phyloP scores from a whole-genome alignment of 495 filamentous ascomycete genomes.

The Penicillium antarcticum region DNA sequence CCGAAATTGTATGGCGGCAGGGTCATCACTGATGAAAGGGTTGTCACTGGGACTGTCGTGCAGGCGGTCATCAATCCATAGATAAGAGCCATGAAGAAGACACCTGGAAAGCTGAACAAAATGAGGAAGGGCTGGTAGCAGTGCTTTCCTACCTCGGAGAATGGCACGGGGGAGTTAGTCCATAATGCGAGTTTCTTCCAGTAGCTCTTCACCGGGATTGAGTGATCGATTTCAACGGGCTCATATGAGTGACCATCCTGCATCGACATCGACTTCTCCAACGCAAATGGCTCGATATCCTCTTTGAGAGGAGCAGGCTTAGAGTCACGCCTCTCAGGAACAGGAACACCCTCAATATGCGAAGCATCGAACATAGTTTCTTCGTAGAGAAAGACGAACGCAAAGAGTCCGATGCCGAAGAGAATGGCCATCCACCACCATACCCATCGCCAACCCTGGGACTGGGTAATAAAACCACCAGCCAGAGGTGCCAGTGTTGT shows the following conservation, averaged over 20 bases:
- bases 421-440: slow-evolving; percentile 50
- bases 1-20: slow-evolving; percentile 37
- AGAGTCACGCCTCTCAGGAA: slow-evolving; percentile 1
- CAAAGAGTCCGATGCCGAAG: slow-evolving; percentile 23
- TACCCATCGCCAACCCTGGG: slow-evolving; percentile 48
- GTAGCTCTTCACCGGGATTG: slow-evolving; percentile 18
- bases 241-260: background rate
- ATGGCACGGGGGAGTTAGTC: slow-evolving; percentile 16
- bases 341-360: slow-evolving; percentile 6
- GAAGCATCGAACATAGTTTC: slow-evolving; percentile 11
- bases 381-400: slow-evolving; percentile 19
- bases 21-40: slow-evolving; percentile 29
- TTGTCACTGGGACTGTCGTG: slow-evolving; percentile 28
- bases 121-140: slow-evolving; percentile 25
- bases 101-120: slow-evolving; percentile 26
- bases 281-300: background rate
- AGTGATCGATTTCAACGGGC: slow-evolving; percentile 6
- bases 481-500: slow-evolving; percentile 36
- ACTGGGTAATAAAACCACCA: slow-evolving; percentile 40
- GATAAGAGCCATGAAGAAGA: slow-evolving; percentile 32
- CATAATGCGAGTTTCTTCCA: slow-evolving; percentile 13
- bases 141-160: slow-evolving; percentile 18
- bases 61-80: slow-evolving; percentile 34
- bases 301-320: background rate
- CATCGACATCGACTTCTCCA: background rate